A percentile compares a stretch with the other conserved stretches of the same genome.
phyloP scores from a whole-genome alignment of 148 eudicot genomes.

The Spergularia bocconei region DNA sequence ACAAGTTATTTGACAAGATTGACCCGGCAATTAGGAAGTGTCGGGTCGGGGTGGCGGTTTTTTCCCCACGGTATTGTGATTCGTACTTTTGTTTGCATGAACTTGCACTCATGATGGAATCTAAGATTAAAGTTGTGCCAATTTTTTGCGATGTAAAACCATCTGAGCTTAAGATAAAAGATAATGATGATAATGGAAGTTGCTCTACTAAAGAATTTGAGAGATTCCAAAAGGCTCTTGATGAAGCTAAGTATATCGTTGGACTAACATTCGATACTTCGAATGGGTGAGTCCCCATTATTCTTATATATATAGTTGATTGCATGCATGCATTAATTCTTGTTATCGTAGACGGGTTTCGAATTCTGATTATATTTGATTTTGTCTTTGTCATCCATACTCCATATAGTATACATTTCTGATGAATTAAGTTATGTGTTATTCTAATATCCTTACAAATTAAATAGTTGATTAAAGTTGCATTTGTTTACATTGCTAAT shows the following conservation, averaged over 20 bases:
- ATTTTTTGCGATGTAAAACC: conserved; percentile 67
- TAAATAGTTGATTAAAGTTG: no score
- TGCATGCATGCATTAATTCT: no score
- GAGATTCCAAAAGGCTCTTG: conserved; percentile 44
- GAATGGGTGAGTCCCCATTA: conserved; percentile 40
- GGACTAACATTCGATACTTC: conserved; percentile 56
- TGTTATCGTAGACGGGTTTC: no score
- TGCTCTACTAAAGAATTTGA: conserved; percentile 33
- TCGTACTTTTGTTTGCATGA: conserved; percentile 71
- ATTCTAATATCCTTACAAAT: no score
- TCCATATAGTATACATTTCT: no score
- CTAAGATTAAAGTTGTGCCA: conserved; percentile 48
- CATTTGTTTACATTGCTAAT: no score
- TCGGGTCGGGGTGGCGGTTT: conserved; percentile 54
- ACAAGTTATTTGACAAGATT: conserved; percentile 43
- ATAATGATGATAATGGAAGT: conserved; percentile 30
- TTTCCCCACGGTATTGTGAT: conserved; percentile 61
- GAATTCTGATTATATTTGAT: no score
- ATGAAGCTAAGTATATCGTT: conserved; percentile 56
- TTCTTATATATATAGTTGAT: no score
- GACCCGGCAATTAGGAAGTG: conserved; percentile 36
- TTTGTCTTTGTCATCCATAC: no score
- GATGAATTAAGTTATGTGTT: no score
- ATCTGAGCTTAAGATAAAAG: conserved; percentile 49
- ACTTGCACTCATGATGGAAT: conserved; percentile 51